Conservation (phyloP, 345 rosid genomes). For the Reutealis trisperma region DNA sequence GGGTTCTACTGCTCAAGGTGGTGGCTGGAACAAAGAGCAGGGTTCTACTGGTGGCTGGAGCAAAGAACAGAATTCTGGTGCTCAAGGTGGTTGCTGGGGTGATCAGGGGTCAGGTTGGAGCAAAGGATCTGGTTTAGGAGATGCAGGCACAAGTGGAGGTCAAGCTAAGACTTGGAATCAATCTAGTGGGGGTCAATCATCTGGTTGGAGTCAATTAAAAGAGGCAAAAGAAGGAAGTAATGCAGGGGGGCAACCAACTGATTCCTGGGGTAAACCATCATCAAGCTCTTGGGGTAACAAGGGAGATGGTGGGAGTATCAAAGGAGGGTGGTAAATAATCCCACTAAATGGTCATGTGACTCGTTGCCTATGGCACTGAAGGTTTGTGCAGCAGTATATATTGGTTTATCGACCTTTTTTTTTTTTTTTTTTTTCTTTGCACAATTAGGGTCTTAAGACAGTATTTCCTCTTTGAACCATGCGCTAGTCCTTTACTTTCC, state of each 20-base stretch:
- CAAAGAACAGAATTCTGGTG: neutral
- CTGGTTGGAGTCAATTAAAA: constrained; percentile 22
- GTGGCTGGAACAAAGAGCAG: constrained; percentile 22
- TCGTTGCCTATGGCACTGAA: neutral
- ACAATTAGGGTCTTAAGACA: neutral
- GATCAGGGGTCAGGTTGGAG: constrained; percentile 2
- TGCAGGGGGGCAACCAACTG: constrained; percentile 8
- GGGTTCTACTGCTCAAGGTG: neutral
- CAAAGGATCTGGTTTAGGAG: constrained; percentile 16
- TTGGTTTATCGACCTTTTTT: neutral
- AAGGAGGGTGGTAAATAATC: constrained; percentile 39
- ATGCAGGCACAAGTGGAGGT: constrained; percentile 8
- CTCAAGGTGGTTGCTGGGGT: constrained; percentile 11
- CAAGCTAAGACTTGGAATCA: constrained; percentile 27
- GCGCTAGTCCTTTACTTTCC: neutral
- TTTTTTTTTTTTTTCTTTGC: neutral
- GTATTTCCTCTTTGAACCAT: neutral
- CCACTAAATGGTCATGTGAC: neutral
- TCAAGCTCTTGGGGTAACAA: constrained; percentile 36
- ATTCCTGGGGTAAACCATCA: constrained; percentile 34
- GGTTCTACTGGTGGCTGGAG: neutral
- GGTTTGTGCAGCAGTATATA: constrained; percentile 12
- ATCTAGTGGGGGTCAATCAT: constrained; percentile 26
- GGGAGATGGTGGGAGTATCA: constrained; percentile 29
- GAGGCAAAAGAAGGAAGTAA: constrained; percentile 23